Percentiles rank a stretch among this genome's conserved stretches.
phyloP scores from a whole-genome alignment of 2,329 filamentous ascomycete species.

The Cucurbitaria berberidis region DNA sequence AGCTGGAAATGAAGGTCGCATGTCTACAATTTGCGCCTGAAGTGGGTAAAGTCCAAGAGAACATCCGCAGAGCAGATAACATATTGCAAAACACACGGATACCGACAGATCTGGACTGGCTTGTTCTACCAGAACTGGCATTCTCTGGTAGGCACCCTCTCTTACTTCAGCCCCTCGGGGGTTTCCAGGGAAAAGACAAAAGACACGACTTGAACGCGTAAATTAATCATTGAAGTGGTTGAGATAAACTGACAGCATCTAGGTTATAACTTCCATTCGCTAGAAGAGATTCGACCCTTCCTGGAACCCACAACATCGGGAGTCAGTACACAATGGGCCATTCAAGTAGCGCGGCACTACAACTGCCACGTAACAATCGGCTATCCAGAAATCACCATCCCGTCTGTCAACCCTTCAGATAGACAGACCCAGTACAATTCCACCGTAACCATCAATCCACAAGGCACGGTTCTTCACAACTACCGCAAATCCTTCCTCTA shows the following conservation, averaged over 20 bases:
- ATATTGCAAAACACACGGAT: conserved; percentile 62
- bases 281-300: conserved; percentile 70
- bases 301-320: conserved; percentile 72
- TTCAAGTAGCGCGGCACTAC: conserved; percentile 68
- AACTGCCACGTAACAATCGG: conserved; percentile 73
- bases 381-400: conserved; percentile 67
- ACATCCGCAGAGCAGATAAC: conserved; percentile 70
- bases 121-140: conserved; percentile 78
- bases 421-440: conserved; percentile 61
- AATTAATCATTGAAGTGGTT: neutral
- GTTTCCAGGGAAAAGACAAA: neutral
- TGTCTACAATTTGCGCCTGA: conserved; percentile 75
- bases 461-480: conserved; percentile 61
- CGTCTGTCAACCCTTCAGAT: conserved; percentile 21
- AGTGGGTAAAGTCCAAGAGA: conserved; percentile 72
- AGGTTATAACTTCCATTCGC: conserved; percentile 80
- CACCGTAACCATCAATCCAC: conserved; percentile 62
- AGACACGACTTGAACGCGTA: too few relatives aligned
- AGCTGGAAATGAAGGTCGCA: conserved; percentile 67
- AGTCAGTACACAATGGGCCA: conserved; percentile 74
- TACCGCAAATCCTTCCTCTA: conserved; percentile 71
- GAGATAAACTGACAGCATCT: conserved; percentile 11
- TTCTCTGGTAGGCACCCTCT: conserved; percentile 64
- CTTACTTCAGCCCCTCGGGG: neutral
- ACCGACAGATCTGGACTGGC: conserved; percentile 63